Percentiles rank a stretch among this genome's conserved stretches.
Conservation (phyloP, 1,139 yeast species). For the Debaryomyces sp. region DNA sequence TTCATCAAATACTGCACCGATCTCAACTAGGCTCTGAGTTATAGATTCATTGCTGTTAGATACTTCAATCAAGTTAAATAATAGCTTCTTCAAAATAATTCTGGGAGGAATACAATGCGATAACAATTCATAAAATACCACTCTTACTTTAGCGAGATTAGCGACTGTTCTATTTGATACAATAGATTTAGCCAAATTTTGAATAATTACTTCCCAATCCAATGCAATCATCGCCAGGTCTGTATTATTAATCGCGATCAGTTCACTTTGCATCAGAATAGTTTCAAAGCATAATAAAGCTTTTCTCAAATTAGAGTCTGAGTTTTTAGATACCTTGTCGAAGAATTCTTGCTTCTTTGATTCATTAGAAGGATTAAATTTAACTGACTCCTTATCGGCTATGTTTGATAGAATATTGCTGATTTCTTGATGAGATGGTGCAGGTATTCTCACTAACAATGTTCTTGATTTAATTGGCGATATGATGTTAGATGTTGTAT, state of each 20-base stretch:
- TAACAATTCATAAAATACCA: slow-evolving; percentile 77
- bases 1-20: slow-evolving; percentile 82
- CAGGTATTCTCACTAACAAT: slow-evolving; percentile 78
- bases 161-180: slow-evolving; percentile 68
- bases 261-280: slow-evolving; percentile 71
- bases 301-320: slow-evolving; percentile 75
- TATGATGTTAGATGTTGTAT: slow-evolving; percentile 87
- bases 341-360: slow-evolving; percentile 45
- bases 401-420: slow-evolving; percentile 55
- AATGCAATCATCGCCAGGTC: slow-evolving; percentile 47
- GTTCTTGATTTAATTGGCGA: slow-evolving; percentile 96
- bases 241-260: slow-evolving; percentile 38
- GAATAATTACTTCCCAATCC: slow-evolving; percentile 87
- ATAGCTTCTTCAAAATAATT: slow-evolving; percentile 67
- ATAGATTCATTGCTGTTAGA: slow-evolving; percentile 42
- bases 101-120: slow-evolving; percentile 94
- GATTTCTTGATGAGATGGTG: slow-evolving; percentile 70
- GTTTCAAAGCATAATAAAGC: slow-evolving; percentile 84
- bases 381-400: slow-evolving; percentile 57
- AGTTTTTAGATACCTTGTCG: slow-evolving; percentile 52
- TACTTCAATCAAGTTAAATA: slow-evolving; percentile 54
- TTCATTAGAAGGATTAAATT: slow-evolving; percentile 40
- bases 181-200: slow-evolving; percentile 63
- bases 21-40: slow-evolving; percentile 54
- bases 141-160: slow-evolving; percentile 70